Conservation (phyloP, 768 basidiomycete species). For the Hortiboletus flavorubellus region DNA sequence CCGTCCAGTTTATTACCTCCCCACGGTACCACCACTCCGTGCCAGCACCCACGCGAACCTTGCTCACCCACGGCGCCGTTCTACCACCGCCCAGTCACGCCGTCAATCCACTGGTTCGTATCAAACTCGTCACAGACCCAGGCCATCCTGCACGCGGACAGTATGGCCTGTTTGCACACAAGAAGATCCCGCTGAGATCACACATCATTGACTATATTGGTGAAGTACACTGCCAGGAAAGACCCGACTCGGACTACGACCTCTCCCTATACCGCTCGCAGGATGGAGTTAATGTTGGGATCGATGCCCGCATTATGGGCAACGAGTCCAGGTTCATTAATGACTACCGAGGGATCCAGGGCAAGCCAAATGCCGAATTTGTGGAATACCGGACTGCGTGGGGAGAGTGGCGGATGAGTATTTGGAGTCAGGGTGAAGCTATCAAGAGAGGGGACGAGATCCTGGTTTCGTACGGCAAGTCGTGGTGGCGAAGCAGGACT, state of each 20-base stretch:
- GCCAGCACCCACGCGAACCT: conserved; percentile 36
- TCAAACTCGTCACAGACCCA: conserved; percentile 51
- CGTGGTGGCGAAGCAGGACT: conserved; percentile 65
- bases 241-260: conserved; percentile 81
- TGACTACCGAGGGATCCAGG: conserved; percentile 78
- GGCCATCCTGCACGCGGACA: conserved; percentile 80
- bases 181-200: conserved; percentile 61
- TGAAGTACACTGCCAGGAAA: conserved; percentile 76
- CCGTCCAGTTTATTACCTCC: conserved; percentile 51
- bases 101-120: conserved; percentile 41
- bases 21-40: conserved; percentile 60
- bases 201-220: conserved; percentile 82
- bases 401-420: conserved; percentile 73
- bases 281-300: conserved; percentile 61
- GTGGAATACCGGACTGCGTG: conserved; percentile 46
- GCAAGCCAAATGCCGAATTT: conserved; percentile 70
- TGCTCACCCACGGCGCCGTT: conserved; percentile 33
- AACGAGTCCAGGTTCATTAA: conserved; percentile 91
- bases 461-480: conserved; percentile 84
- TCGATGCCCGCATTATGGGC: conserved; percentile 72
- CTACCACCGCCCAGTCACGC: conserved; percentile 1
- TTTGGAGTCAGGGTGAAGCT: conserved; percentile 59
- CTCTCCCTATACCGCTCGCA: conserved; percentile 67
- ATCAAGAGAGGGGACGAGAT: conserved; percentile 84
- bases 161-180: conserved; percentile 73